Evolutionary conservation across 345 rosid genomes (phyloP).

Genomic region (Draba incana): DNA sequence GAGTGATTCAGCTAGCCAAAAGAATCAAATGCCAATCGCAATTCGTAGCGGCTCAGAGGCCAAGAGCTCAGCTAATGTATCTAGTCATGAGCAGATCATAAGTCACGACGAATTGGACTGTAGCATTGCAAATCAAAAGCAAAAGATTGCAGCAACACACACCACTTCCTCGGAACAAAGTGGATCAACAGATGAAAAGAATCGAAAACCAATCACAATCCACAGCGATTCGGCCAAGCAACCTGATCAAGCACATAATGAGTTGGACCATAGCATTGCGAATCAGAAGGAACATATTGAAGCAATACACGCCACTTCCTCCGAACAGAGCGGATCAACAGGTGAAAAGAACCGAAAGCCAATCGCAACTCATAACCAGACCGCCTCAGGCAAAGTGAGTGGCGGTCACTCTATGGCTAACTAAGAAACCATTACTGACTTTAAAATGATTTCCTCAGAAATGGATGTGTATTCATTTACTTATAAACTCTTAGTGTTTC

Average conservation of each 20-base stretch:
- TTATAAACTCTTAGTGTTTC: conserved; percentile 2
- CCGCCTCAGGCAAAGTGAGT: conserved; percentile 29
- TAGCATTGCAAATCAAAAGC: conserved; percentile 19
- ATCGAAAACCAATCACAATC: conserved; percentile 19
- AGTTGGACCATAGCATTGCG: conserved; percentile 5
- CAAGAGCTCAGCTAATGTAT: conserved; percentile 26
- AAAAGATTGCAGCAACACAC: conserved; percentile 17
- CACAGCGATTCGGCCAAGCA: conserved; percentile 4
- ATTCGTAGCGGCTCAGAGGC: conserved; percentile 7
- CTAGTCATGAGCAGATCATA: conserved; percentile 12
- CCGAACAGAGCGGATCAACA: conserved; percentile 17
- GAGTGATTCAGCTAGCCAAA: conserved; percentile 10
- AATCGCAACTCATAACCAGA: conserved; percentile 9
- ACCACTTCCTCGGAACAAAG: conserved; percentile 28
- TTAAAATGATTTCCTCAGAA: conserved; percentile 13
- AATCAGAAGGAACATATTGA: conserved; percentile 16
- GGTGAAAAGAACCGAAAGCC: conserved; percentile 22
- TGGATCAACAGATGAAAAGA: conserved; percentile 12
- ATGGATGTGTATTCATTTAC: neutral
- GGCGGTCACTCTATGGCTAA: conserved; percentile 13
- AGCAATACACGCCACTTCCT: conserved; percentile 24
- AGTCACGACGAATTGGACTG: neutral
- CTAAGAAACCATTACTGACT: conserved; percentile 7
- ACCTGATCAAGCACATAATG: conserved; percentile 5
- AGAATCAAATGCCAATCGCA: conserved; percentile 20